Conservation (phyloP, 495 filamentous ascomycete genomes). For the Bathelium albidoporum region DNA sequence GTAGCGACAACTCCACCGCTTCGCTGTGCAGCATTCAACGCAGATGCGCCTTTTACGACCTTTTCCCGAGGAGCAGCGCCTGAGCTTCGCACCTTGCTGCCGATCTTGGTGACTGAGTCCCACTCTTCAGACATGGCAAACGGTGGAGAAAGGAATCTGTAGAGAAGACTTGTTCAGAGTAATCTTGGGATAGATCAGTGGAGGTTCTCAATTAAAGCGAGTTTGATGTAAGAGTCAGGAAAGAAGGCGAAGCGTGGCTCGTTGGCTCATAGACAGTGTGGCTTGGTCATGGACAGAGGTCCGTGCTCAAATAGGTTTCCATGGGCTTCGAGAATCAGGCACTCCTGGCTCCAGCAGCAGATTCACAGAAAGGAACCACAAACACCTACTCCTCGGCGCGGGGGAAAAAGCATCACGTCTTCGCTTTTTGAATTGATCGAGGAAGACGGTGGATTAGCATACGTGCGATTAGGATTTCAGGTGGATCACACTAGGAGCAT, state of each 20-base stretch:
- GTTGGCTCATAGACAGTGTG: no score
- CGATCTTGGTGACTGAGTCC: constrained; percentile 89
- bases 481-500: no score
- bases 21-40: constrained; percentile 78
- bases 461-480: no score
- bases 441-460: no score
- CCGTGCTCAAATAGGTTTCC: background rate
- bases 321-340: background rate
- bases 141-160: background rate
- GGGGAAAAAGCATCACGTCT: background rate
- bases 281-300: background rate
- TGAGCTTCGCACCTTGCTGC: constrained; percentile 59
- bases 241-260: background rate
- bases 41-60: constrained; percentile 74
- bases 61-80: constrained; percentile 63
- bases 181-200: no score
- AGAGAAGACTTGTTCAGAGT: background rate
- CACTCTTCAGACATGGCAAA: constrained; percentile 59
- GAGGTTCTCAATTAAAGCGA: background rate
- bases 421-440: no score
- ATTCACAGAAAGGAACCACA: no score
- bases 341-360: no score
- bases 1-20: constrained; percentile 65
- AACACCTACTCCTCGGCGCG: background rate
- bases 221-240: background rate